Evolutionary conservation across 75 land plant genomes (phyloP), one percentile per base, ranked within the genome.

Genomic region (Cunninghamia lanceolata): DNA sequence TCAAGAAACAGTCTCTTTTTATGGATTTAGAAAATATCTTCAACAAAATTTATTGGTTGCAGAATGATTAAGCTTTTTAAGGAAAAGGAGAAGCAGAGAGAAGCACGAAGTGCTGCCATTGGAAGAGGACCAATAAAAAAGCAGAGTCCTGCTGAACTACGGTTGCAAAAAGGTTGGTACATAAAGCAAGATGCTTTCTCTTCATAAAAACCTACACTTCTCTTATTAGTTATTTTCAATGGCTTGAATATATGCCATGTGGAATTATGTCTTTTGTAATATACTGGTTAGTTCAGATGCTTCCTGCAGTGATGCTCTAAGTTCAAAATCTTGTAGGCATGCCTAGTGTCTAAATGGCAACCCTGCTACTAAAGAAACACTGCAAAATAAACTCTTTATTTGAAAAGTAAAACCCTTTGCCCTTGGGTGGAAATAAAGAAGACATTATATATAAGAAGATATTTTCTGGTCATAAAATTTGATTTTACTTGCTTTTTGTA

Each of bases 41-140:
- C 34, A 73, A 30, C 36, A 34, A 73, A 34, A 73, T 32, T 73
- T 11, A 32, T 73, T 34, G 28, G 30, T 73, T 34, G 75, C 75
- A 87, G 30, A 85, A 96, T 96, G 98, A 96, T 96, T 83, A 94
- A 90, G 85, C 94, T 96, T 50, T 94, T 94, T 84, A 96, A 96
- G 85, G 94, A 93, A 3, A 96, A 96, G 91, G 95, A 94, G 68
- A 92, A 96, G 88, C 94, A 94, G 82, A 93, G 87, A 85, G 96
- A 96, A 85, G 90, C 86, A 82, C 95, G 93, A 14, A 95, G 89
- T 59, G 90, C 90, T 92, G 90, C 92, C 68, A 90, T 90, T 88
- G 94, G 97, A 45, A 89, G 84, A 45, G 45, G 89, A 35, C 90
- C 94, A 32, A 87, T 84, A 19, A 96, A 94, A 89, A 96, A 94